phyloP scores from a whole-genome alignment of 768 basidiomycete species.

The Russula brevipes region DNA sequence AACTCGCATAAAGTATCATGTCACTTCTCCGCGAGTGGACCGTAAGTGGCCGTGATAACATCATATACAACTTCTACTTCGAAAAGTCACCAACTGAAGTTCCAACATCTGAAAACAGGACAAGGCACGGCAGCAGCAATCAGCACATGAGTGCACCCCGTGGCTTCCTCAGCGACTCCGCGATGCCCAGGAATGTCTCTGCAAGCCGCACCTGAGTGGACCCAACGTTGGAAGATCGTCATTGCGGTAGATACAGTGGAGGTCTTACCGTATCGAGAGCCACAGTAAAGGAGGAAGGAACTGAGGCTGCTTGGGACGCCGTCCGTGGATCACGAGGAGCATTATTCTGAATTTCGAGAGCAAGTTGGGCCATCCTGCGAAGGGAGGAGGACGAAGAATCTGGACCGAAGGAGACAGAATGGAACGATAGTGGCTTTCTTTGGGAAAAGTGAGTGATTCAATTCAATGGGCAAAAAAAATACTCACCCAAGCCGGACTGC shows the following conservation, averaged over 20 bases:
- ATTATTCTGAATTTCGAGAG: constrained; percentile 16
- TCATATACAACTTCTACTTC: no score
- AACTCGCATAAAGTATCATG: no score
- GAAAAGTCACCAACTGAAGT: no score
- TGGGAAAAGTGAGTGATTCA: not conserved
- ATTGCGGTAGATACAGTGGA: no score
- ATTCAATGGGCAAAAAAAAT: not conserved
- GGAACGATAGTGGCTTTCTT: constrained; percentile 54
- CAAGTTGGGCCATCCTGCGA: constrained; percentile 46
- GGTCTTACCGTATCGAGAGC: not conserved
- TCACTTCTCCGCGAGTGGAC: no score
- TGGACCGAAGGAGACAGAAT: constrained; percentile 51
- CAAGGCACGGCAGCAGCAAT: no score
- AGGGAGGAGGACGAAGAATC: constrained; percentile 31
- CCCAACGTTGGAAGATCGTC: not conserved
- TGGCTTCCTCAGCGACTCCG: constrained; percentile 31
- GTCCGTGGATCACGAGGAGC: constrained; percentile 38
- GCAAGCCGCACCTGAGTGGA: constrained; percentile 40
- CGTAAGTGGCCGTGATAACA: no score
- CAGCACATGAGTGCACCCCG: no score
- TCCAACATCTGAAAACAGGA: no score
- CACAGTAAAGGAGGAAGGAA: constrained; percentile 37
- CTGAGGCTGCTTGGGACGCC: not conserved
- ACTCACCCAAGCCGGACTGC: constrained; percentile 43
- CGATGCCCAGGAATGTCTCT: no score